Conservation (phyloP, 129 eudicot genomes). For the Ambrosia artemisiifolia region DNA sequence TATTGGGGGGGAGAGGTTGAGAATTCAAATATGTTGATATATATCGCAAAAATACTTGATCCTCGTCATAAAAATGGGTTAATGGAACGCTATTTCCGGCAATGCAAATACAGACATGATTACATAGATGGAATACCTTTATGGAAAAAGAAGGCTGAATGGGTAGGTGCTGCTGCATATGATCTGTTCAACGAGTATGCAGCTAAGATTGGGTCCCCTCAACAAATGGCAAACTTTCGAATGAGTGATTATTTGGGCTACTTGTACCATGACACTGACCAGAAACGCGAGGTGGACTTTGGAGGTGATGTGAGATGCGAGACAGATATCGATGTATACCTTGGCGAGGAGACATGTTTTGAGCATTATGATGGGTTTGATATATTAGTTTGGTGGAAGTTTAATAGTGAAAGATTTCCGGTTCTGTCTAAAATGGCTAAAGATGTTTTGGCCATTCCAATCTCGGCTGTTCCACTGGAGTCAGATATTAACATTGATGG, state of each 20-base stretch:
- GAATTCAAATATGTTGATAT: conserved; percentile 15
- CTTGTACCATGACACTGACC: neutral
- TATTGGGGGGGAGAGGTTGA: conserved; percentile 23
- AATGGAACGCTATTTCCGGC: neutral
- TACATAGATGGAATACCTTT: neutral
- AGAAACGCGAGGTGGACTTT: neutral
- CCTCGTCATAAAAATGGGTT: neutral
- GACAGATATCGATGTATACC: conserved; percentile 6
- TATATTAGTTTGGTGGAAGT: conserved; percentile 7
- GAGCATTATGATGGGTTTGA: neutral
- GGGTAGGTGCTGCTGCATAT: neutral
- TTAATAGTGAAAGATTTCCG: neutral
- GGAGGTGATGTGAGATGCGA: neutral
- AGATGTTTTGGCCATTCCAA: conserved; percentile 14
- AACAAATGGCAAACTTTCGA: neutral
- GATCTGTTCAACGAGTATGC: conserved; percentile 11
- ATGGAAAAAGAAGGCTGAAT: conserved; percentile 9
- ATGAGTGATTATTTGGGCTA: neutral
- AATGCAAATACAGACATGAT: conserved; percentile 10
- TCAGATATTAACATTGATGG: neutral
- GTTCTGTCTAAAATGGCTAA: conserved; percentile 22
- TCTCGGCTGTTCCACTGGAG: neutral
- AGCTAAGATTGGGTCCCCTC: neutral
- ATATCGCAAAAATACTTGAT: conserved; percentile 15
- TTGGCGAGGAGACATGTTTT: neutral